Base-by-base conservation (phyloP, 192 early-diverging fungal species). In the Allomyces macrogynus region DNA sequence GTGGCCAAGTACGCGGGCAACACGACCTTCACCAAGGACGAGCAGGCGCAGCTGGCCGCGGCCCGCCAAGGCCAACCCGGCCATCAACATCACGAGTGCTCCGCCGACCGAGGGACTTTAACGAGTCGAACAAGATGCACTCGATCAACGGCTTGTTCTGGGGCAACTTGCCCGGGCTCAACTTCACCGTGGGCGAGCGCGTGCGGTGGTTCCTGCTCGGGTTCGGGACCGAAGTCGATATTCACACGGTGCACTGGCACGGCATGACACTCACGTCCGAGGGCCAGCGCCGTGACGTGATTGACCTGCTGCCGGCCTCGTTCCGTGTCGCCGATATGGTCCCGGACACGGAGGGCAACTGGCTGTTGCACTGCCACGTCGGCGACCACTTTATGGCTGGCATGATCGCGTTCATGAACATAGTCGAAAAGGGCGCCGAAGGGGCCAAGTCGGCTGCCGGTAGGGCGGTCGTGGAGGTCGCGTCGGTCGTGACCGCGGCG, bases 361-460 rank as follows among this genome's bases (percentile, higher is more conserved):
- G 76, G 76, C 20, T 77, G 16, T 68, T 77, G 27, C 76, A 77
- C 62, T 77, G 76, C 26, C 76, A 77, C 64, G 76, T 77, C n/a
- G 63, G 62, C 20, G 63, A 57, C 61, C 76, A 77, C 60, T 70
- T 77, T 61, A 63, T 68, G 24, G 72, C 67, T 23, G 76, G 76
- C 18, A 77, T 77, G 76, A 69, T 72, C 49, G 67, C 67, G 18
- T 71, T 73, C 43, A 69, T 73, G 64, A 40, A 40, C 32, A 40
- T 40, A 7, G 32, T 40, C 32, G 32, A 40, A 8, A 8, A 40
- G 32, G 32, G 32, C 32, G 32, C 32, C 32, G 32, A 40, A 8
- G 7, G 32, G 4, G 32, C 32, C 32, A 40, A 40, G 32, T 40
- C 32, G 7, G 32, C 32, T 2, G 32, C 32, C 32, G 32, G 32